phyloP scores from a whole-genome alignment of 2,329 filamentous ascomycete genomes.

The Epichloe sp. region DNA sequence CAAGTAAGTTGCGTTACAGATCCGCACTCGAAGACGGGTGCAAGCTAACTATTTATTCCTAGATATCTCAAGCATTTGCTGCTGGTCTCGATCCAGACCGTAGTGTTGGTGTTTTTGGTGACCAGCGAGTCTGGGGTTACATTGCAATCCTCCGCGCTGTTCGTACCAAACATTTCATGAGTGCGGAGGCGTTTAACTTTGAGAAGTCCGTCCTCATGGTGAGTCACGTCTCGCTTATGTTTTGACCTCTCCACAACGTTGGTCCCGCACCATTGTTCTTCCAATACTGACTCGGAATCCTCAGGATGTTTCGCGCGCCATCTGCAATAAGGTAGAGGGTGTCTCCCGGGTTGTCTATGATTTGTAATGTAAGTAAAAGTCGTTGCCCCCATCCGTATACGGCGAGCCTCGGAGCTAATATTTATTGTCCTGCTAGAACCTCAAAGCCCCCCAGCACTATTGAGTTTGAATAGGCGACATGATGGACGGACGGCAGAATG shows the following conservation, averaged over 20 bases:
- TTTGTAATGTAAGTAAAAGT: slow-evolving; percentile 25
- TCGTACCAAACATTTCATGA: slow-evolving; percentile 31
- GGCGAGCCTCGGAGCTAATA: too few species aligned
- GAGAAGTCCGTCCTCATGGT: slow-evolving; percentile 41
- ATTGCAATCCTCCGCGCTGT: slow-evolving; percentile 14
- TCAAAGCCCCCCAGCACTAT: slow-evolving; percentile 54
- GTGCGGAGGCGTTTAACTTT: slow-evolving; percentile 52
- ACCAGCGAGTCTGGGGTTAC: slow-evolving; percentile 19
- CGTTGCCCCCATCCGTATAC: too few species aligned
- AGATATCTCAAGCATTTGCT: slow-evolving; percentile 17
- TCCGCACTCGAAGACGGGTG: too few species aligned
- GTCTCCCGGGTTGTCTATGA: slow-evolving; percentile 56
- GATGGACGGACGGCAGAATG: too few species aligned
- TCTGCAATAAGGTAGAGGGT: slow-evolving; percentile 45
- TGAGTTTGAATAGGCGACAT: slow-evolving; percentile 21
- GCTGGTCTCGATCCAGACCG: slow-evolving; percentile 14
- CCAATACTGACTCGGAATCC: too few species aligned
- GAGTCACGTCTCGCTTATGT: too few species aligned
- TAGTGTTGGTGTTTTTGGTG: slow-evolving; percentile 11
- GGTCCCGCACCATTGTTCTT: too few species aligned
- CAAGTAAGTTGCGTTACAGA: too few species aligned
- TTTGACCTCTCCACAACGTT: too few species aligned
- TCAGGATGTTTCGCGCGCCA: background rate
- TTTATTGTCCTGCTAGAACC: too few species aligned
- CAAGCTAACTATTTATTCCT: too few species aligned